These are phyloP conservation scores for Hemileia vastatrix DNA, from an alignment of 1,284 basidiomycete species.

Conservation along the genomic window DNA sequence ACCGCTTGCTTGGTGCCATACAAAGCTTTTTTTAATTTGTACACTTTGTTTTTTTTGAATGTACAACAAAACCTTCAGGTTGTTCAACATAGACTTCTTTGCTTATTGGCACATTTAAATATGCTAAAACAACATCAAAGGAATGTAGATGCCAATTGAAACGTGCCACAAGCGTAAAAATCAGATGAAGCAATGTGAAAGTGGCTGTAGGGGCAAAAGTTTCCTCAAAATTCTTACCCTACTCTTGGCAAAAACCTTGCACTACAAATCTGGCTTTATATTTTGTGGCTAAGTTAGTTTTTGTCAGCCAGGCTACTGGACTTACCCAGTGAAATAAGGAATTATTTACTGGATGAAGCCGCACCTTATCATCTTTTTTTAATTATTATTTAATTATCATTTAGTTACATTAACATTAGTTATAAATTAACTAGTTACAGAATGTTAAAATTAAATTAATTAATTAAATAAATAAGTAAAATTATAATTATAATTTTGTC, in stretches of 20 bases:
- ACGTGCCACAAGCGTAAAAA: neutral
- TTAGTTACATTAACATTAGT: too few relatives aligned
- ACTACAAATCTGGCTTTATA: constrained; percentile 1
- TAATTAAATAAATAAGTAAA: too few relatives aligned
- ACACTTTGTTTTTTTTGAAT: neutral
- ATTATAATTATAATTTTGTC: too few relatives aligned
- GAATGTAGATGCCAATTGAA: neutral
- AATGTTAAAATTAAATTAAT: too few relatives aligned
- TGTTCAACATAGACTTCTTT: neutral
- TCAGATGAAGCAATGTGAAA: neutral
- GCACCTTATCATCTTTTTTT: too few relatives aligned
- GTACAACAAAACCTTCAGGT: neutral
- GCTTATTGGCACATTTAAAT: neutral
- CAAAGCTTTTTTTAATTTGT: neutral
- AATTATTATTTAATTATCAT: too few relatives aligned
- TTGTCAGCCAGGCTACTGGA: too few relatives aligned
- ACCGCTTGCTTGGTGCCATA: constrained; percentile 1
- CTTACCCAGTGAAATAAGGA: too few relatives aligned
- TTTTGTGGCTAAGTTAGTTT: too few relatives aligned
- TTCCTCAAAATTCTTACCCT: neutral
- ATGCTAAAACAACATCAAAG: neutral
- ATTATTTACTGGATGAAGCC: too few relatives aligned
- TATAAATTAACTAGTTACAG: too few relatives aligned
- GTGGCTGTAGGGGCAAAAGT: constrained; percentile 7
- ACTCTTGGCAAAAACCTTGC: neutral